Conservation (phyloP, 1,284 basidiomycete species). For the Inonotus hispidus region DNA sequence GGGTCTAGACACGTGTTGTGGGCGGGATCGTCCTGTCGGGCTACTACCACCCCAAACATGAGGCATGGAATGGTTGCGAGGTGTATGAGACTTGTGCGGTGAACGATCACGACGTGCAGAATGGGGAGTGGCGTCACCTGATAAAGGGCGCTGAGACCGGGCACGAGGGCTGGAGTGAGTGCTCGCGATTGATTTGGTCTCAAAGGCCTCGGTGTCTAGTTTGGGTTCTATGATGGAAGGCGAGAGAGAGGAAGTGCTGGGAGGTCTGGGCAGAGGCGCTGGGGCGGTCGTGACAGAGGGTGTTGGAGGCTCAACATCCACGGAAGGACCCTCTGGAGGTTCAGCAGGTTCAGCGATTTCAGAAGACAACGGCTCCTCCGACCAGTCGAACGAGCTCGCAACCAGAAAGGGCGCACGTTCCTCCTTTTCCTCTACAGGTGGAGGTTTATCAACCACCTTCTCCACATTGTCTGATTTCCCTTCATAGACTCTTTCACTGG, state of each 20-base stretch:
- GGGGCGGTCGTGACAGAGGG: not conserved
- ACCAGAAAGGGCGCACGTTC: too few species aligned
- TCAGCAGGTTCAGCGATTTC: not conserved
- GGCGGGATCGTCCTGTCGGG: conserved; percentile 4
- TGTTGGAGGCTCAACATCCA: conserved; percentile 3
- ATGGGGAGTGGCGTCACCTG: conserved; percentile 8
- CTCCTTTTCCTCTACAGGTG: not conserved
- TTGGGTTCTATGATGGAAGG: not conserved
- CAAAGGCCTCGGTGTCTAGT: not conserved
- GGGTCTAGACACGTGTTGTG: conserved; percentile 18
- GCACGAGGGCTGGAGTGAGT: not conserved
- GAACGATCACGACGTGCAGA: conserved; percentile 9
- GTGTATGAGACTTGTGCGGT: conserved; percentile 15
- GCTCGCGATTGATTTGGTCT: not conserved
- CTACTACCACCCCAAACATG: conserved; percentile 10
- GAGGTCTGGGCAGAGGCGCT: not conserved
- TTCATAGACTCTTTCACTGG: not conserved
- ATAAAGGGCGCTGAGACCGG: conserved; percentile 13
- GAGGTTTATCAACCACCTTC: not conserved
- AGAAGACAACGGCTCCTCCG: conserved; percentile 13
- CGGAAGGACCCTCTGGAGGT: not conserved
- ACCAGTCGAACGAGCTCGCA: conserved; percentile 15
- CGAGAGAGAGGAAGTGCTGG: not conserved
- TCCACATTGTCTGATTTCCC: not conserved
- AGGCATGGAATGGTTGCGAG: conserved; percentile 20